These are phyloP conservation scores for Podila minutissima DNA, from an alignment of 192 early-diverging fungal species.

Conservation along the genomic window DNA sequence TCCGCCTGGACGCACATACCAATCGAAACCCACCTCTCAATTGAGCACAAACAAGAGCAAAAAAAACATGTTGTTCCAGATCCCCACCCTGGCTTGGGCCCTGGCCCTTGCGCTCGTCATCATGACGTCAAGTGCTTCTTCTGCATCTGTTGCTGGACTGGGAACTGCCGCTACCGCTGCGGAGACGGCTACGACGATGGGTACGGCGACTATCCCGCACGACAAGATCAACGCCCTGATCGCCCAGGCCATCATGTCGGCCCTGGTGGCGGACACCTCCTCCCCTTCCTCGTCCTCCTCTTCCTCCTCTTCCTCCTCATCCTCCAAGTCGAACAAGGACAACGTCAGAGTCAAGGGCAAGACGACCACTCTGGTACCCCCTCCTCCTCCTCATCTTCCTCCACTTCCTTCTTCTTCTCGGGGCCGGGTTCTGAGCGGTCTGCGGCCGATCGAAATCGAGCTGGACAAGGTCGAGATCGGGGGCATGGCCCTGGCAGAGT, in stretches of 20 bases:
- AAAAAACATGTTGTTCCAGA: not conserved
- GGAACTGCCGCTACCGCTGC: too few species aligned
- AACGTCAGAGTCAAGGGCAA: too few species aligned
- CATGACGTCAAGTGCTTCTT: too few species aligned
- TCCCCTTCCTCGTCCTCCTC: too few species aligned
- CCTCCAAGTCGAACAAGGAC: too few species aligned
- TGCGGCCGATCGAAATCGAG: constrained; percentile 19
- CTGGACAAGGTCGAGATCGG: constrained; percentile 29
- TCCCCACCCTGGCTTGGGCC: not conserved
- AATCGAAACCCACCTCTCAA: not conserved
- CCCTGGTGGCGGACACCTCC: not conserved
- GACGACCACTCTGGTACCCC: not conserved
- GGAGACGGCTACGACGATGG: too few species aligned
- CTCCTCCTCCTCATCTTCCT: not conserved
- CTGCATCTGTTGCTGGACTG: too few species aligned
- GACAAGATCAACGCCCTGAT: too few species aligned
- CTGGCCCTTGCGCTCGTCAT: not conserved
- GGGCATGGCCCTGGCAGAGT: constrained; percentile 1
- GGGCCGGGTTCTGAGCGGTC: not conserved
- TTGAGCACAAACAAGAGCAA: not conserved
- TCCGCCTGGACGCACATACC: too few species aligned
- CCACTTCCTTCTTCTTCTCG: not conserved
- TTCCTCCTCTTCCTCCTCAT: too few species aligned
- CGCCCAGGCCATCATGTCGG: not conserved
- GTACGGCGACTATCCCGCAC: too few species aligned